A percentile compares a stretch with the other conserved stretches of the same genome.
phyloP scores from a whole-genome alignment of 2,329 filamentous ascomycete species.

The Fusarium cyanostomum region DNA sequence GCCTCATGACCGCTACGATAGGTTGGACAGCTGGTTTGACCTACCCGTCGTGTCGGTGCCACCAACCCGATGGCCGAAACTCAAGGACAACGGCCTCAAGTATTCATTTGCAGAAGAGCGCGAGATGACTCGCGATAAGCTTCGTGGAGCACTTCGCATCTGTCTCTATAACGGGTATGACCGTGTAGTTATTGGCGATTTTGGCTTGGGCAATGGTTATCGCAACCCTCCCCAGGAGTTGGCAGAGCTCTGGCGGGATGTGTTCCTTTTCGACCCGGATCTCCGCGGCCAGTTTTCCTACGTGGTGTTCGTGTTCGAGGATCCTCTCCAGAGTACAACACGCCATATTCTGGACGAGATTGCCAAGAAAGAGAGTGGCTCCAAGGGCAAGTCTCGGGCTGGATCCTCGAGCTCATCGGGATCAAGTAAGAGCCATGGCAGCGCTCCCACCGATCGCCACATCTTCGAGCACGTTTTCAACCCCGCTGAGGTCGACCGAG shows the following conservation, averaged over 20 bases:
- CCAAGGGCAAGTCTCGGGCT: conserved; percentile 49
- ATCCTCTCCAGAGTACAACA: conserved; percentile 62
- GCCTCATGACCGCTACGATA: conserved; percentile 71
- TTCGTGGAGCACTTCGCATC: conserved; percentile 75
- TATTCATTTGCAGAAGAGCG: conserved; percentile 79
- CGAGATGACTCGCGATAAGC: conserved; percentile 77
- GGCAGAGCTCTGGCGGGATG: conserved; percentile 72
- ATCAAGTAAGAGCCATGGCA: conserved; percentile 42
- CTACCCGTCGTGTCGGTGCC: conserved; percentile 79
- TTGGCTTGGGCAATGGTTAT: conserved; percentile 70
- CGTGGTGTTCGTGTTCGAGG: conserved; percentile 72
- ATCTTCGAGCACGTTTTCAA: conserved; percentile 66
- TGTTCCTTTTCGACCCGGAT: conserved; percentile 70
- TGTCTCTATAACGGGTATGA: conserved; percentile 68
- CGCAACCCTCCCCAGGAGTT: conserved; percentile 73
- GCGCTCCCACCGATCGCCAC: conserved; percentile 56
- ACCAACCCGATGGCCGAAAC: conserved; percentile 77
- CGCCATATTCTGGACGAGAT: conserved; percentile 64
- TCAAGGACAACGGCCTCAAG: conserved; percentile 71
- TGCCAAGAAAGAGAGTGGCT: conserved; percentile 58
- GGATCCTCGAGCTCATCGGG: conserved; percentile 42
- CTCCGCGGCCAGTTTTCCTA: conserved; percentile 69
- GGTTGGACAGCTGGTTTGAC: conserved; percentile 63
- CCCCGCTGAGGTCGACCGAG: conserved; percentile 58
- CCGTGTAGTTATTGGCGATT: conserved; percentile 70